Evolutionary conservation across 2,329 filamentous ascomycete genomes (phyloP), one percentile per base, ranked within the genome.

Genomic region (Talaromyces rugulosus): DNA sequence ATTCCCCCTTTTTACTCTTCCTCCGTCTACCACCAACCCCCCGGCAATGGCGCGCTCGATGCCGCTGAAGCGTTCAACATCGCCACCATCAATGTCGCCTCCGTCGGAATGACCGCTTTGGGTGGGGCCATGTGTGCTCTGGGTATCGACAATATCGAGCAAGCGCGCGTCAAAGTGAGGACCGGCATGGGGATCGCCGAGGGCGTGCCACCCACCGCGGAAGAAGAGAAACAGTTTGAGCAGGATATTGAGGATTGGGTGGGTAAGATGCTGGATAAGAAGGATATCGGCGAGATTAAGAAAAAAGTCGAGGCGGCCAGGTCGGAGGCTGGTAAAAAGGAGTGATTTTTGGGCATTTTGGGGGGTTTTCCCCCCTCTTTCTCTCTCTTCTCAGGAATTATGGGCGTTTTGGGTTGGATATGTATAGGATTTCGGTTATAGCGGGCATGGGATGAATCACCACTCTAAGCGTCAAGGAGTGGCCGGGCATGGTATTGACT

Each of bases 41-140:
- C 72, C 14, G 82, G 86, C 31, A 89, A 88, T 70, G 87, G 87
- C 7, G 83, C 86, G 1, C 73, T 89, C 44, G 88, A 97, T 65
- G 94, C 94, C 0, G 77, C 89, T 36, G 90, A 96, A 75, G 94
- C 94, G 0, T 80, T 99, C 27, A 90, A 88, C 56, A 80, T 97
- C 40, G 95, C 94, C 0, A 96, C 93, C 0, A 83, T 97, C 68
- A 96, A 96, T 69, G 91, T 95, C 12, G 71, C 87, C 34, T 90
- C 88, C 68, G 85, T 95, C 56, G 88, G 83, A 0, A 86, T 96
- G 74, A 86, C 96, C 83, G 77, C 84, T 8, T 82, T 85, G 0
- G 95, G 94, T 3, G 92, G 89, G 0, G 75, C 88, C 11, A 81
- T 91, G 64, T 96, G 89, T 83, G 87, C 86, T 0, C 85, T 95